These are phyloP conservation scores for Pittosporum tobira DNA, from an alignment of 129 eudicot species.

Conservation along the genomic window DNA sequence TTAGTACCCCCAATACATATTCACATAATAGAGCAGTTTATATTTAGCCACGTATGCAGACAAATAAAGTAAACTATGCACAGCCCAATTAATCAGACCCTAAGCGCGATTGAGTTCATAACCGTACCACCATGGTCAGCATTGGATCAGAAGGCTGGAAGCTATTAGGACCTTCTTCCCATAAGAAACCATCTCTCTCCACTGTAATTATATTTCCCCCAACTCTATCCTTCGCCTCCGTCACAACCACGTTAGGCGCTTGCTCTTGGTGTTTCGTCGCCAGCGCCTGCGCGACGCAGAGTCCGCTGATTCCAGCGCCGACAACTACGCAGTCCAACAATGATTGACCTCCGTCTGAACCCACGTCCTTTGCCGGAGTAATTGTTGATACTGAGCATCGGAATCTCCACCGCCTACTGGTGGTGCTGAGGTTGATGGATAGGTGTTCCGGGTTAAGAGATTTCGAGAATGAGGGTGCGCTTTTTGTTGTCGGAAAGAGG, in stretches of 20 bases:
- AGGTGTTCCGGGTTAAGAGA: too few relatives aligned
- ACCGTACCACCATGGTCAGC: constrained; percentile 68
- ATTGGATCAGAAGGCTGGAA: constrained; percentile 87
- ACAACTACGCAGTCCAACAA: constrained; percentile 68
- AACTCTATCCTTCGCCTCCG: constrained; percentile 74
- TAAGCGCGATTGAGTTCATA: too few relatives aligned
- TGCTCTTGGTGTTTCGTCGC: constrained; percentile 42
- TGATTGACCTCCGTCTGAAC: constrained; percentile 13
- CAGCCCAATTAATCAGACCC: too few relatives aligned
- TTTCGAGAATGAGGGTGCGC: too few relatives aligned
- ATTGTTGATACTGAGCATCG: constrained; percentile 33
- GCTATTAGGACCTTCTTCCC: constrained; percentile 98
- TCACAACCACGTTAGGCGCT: constrained; percentile 42
- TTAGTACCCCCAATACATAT: too few relatives aligned
- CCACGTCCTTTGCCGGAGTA: constrained; percentile 1
- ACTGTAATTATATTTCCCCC: constrained; percentile 84
- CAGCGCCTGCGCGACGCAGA: constrained; percentile 18
- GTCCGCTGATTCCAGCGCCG: constrained; percentile 87
- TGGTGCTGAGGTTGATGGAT: too few relatives aligned
- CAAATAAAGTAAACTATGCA: too few relatives aligned
- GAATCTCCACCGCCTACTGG: constrained; percentile 4
- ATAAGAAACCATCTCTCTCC: constrained; percentile 65
- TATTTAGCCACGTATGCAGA: too few relatives aligned
- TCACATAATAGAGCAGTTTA: too few relatives aligned
- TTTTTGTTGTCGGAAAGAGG: too few relatives aligned